Evolutionary conservation across 116 monocot genomes (phyloP), one percentile per base, ranked within the genome.

Genomic region (Trichopus zeylanicus): DNA sequence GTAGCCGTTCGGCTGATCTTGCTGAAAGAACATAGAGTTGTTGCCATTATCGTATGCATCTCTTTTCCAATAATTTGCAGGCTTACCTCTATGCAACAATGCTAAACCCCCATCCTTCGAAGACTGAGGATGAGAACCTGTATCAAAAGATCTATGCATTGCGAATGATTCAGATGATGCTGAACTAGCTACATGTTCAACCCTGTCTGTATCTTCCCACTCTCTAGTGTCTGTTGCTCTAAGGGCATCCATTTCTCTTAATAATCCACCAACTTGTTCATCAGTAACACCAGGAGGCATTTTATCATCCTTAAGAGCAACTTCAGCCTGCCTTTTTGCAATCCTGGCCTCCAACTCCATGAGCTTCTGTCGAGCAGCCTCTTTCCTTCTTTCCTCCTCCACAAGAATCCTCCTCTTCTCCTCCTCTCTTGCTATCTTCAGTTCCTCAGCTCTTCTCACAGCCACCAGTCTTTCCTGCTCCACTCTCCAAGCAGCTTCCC

Each of bases 301-400:
- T 28, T 35, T 66, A 59, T 71, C 72, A 57, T 72, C 73, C 20
- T 71, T 80, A 35, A 31, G 21, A 34, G 57, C 70, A 30, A 33
- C 31, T 70, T 82, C 91, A 22, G 75, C 63, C 59, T 80, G 77
- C 55, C 89, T 74, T 61, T 63, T 81, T 29, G 85, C 84, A 53
- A 98, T 98, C 73, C 60, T 87, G 34, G 81, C 97, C 63, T 98
- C 91, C 70, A 98, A 71, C 56, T 91, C 97, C 61, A 91, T 39
- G 25, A 98, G 81, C 60, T 91, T 91, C 49, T 78, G 52, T 6
- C 73, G 61, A 49, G 97, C 97, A 61, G 84, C 88, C 38, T 84
- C 87, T 68, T 84, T 98, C 58, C 97, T 87, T 71, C 91, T 84
- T 61, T 87, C 97, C 57, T 98, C 97, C 78, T 91, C 91, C 60